These are phyloP conservation scores for Penicillium paneum DNA, from an alignment of 2,329 filamentous ascomycete species.

Conservation along the genomic window DNA sequence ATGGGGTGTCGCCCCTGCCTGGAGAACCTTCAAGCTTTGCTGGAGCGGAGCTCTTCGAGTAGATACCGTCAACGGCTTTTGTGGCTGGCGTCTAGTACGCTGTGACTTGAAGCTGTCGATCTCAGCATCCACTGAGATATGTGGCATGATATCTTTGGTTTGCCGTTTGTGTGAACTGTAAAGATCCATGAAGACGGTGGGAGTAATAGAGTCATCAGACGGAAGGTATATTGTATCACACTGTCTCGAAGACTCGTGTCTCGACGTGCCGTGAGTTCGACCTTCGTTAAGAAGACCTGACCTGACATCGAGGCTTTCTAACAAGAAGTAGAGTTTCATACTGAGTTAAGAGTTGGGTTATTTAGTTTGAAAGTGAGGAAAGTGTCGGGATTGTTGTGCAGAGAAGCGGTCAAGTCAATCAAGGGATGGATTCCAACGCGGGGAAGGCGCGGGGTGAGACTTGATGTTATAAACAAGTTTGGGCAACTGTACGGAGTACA, in stretches of 20 bases:
- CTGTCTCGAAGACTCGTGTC: slow-evolving; percentile 25
- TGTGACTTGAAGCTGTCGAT: slow-evolving; percentile 35
- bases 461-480: background rate
- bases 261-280: slow-evolving; percentile 36
- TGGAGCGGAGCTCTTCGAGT: slow-evolving; percentile 48
- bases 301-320: slow-evolving; percentile 19
- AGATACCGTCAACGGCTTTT: slow-evolving; percentile 21
- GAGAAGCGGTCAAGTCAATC: slow-evolving; percentile 9
- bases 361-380: background rate
- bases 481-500: background rate
- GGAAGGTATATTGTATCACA: slow-evolving; percentile 44
- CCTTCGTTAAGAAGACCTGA: slow-evolving; percentile 25
- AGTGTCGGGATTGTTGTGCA: background rate
- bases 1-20: slow-evolving; percentile 40
- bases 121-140: slow-evolving; percentile 20
- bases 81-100: slow-evolving; percentile 33
- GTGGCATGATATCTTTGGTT: slow-evolving; percentile 4
- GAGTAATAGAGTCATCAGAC: slow-evolving; percentile 41
- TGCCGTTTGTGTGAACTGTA: slow-evolving; percentile 41
- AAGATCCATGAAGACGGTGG: slow-evolving; percentile 44
- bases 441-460: background rate
- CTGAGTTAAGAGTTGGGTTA: background rate
- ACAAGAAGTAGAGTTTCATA: background rate
- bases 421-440: slow-evolving; percentile 1
- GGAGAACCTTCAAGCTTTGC: slow-evolving; percentile 38